Evolutionary conservation across 441 rosid genomes (phyloP), one percentile per base, ranked within the genome.

Genomic region (Croton laevigatus): DNA sequence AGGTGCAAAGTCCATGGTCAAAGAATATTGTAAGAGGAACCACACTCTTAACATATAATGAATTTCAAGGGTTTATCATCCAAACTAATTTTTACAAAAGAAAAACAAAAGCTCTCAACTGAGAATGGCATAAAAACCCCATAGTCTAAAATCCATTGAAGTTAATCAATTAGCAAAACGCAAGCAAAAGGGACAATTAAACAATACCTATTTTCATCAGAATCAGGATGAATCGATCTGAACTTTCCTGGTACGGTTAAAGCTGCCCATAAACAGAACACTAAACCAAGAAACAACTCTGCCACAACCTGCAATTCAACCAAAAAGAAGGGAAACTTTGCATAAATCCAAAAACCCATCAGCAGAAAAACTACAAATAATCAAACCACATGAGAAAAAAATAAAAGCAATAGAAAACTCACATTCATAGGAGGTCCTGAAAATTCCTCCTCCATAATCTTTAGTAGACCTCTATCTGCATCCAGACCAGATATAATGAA

Each of bases 381-480:
- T 1, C 23, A n/a, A 59, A 62, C 48, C 20, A 3, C 42, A 45
- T n/a, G 16, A 54, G 17, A 11, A 57, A 34, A 12, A 59, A 55
- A 34, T 2, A 37, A 14, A 5, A 62, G 51, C 8, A 36, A 36
- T 14, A 14, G 34, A 71, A 75, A 57, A 71, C 92, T 76, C 59
- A 96, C 99, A 76, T 83, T 84, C n/a, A 87, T 59, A 6, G 97
- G 93, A 44, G 98, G 98, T n/a, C 91, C 82, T 3, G 96, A 86
- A 75, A 91, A 96, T 75, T 91, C 98, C 80, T 93, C 99, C 74
- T 91, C 98, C 84, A 81, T 90, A 69, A 91, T 96, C 88, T 96
- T 96, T 84, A 90, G 77, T 87, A 91, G 73, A 27, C 97, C 94
- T 80, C 93, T 86, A 80, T 87, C 98, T 96, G 84, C 36, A 78